A percentile compares a stretch with the other conserved stretches of the same genome.
phyloP scores from a whole-genome alignment of 108 stramenopile genomes.

The Epipyxis sp. region DNA sequence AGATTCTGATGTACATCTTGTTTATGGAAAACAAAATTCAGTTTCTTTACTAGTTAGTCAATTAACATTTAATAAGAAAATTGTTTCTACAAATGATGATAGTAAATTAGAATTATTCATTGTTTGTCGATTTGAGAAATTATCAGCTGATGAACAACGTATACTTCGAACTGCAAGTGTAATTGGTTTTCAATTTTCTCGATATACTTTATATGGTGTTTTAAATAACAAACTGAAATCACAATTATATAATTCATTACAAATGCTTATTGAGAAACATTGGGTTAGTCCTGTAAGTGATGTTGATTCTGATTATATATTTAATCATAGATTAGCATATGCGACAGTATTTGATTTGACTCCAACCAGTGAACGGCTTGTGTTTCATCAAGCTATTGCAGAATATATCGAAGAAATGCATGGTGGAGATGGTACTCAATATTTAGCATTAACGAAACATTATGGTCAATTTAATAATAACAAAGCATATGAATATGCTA shows the following conservation, averaged over 20 bases:
- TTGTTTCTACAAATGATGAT: too few species aligned
- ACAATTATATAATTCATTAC: not conserved
- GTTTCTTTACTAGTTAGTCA: too few species aligned
- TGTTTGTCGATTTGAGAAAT: not conserved
- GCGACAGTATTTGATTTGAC: not conserved
- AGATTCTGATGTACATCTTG: too few species aligned
- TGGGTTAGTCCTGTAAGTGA: not conserved
- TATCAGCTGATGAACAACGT: not conserved
- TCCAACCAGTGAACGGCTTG: not conserved
- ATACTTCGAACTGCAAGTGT: not conserved
- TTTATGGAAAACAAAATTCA: too few species aligned
- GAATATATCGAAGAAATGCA: not conserved
- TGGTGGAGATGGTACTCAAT: not conserved
- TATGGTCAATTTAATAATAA: not conserved
- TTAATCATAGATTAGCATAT: not conserved
- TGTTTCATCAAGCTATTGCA: not conserved
- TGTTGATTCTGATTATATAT: not conserved
- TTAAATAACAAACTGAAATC: not conserved
- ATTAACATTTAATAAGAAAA: too few species aligned
- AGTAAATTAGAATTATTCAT: not conserved
- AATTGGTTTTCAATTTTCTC: not conserved
- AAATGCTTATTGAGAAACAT: not conserved
- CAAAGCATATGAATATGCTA: not conserved
- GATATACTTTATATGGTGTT: not conserved
- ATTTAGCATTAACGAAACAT: not conserved